Percentiles rank a stretch among this genome's conserved stretches.
phyloP scores from a whole-genome alignment of 2,329 filamentous ascomycete genomes.

The Akanthomyces lecanii region DNA sequence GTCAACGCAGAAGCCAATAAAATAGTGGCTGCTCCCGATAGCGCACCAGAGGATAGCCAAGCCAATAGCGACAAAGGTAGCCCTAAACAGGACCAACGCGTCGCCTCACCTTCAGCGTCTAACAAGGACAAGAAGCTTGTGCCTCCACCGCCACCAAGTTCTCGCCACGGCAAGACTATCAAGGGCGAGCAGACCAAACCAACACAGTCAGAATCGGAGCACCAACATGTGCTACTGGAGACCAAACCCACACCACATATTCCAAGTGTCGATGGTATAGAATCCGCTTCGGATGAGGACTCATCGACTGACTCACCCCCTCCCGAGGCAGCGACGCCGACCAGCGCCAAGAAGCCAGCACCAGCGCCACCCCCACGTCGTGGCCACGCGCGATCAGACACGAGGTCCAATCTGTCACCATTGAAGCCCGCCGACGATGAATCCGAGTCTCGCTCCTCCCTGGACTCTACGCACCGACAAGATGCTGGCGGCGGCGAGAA shows the following conservation, averaged over 20 bases:
- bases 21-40: neutral
- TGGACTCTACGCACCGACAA: constrained; percentile 45
- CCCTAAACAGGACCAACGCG: neutral
- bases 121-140: constrained; percentile 52
- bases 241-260: neutral
- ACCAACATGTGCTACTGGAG: neutral
- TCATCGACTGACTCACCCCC: constrained; percentile 27
- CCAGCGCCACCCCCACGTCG: constrained; percentile 50
- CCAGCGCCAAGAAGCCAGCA: constrained; percentile 38
- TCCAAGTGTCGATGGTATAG: neutral
- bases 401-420: constrained; percentile 28
- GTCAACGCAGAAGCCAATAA: constrained; percentile 10
- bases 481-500: constrained; percentile 35
- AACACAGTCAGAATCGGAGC: constrained; percentile 37
- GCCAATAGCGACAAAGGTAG: neutral
- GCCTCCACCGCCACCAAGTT: constrained; percentile 68
- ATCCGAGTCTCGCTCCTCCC: constrained; percentile 42
- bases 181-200: constrained; percentile 38
- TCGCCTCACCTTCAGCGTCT: constrained; percentile 16
- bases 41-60: neutral
- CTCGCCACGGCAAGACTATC: constrained; percentile 73
- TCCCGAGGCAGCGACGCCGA: constrained; percentile 25
- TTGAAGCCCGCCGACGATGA: constrained; percentile 31
- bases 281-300: neutral
- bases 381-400: constrained; percentile 44